These are phyloP conservation scores for Ambrosiella beaveri DNA, from an alignment of 2,329 filamentous ascomycete genomes.

Conservation along the genomic window DNA sequence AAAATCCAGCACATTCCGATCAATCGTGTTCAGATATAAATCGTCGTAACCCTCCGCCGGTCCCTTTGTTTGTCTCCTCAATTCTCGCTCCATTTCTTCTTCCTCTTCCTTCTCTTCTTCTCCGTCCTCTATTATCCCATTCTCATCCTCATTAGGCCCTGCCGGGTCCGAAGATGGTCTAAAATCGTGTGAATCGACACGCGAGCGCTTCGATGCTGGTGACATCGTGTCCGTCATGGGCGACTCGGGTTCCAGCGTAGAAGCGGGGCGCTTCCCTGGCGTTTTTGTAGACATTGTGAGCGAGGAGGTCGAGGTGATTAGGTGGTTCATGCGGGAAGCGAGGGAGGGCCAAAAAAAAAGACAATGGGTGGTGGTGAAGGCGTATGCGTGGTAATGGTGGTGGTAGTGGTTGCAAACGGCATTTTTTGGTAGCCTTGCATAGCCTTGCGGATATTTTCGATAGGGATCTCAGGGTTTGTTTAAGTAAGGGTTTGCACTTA, in stretches of 20 bases:
- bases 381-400: neutral
- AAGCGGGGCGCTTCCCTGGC: conserved; percentile 34
- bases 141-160: conserved; percentile 5
- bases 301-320: neutral
- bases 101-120: conserved; percentile 14
- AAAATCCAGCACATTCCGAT: conserved; percentile 84
- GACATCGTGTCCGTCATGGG: conserved; percentile 37
- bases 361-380: neutral
- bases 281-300: conserved; percentile 1
- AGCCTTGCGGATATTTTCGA: conserved; percentile 9
- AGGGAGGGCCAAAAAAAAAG: neutral
- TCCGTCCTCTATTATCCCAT: conserved; percentile 9
- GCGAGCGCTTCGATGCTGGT: conserved; percentile 41
- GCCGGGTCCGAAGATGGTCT: conserved; percentile 8
- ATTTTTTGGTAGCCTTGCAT: neutral
- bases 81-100: conserved; percentile 23
- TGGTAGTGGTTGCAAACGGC: neutral
- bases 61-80: conserved; percentile 24
- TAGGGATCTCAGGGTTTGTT: neutral
- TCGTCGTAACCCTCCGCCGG: conserved; percentile 83
- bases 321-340: neutral
- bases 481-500: neutral
- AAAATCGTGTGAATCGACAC: conserved; percentile 22
- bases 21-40: conserved; percentile 93
- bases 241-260: neutral